Percentiles rank a stretch among this genome's conserved stretches.
These are phyloP conservation scores for Taphrina flavorubra DNA, from an alignment of 1,139 yeast genomes.

Conservation along the genomic window DNA sequence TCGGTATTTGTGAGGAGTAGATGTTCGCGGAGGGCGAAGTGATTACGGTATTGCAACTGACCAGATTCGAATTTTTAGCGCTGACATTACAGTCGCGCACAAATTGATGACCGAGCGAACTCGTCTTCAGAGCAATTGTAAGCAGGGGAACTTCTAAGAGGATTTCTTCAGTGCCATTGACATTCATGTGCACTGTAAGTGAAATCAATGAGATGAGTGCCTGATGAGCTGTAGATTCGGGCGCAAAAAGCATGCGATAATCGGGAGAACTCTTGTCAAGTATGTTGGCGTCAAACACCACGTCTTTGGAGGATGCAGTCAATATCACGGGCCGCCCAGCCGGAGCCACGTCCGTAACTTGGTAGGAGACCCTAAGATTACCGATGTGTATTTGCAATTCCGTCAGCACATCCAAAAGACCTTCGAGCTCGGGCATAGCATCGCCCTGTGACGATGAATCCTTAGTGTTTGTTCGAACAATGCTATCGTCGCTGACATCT, in stretches of 20 bases:
- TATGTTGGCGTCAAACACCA: slow-evolving; percentile 53
- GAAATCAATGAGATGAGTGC: slow-evolving; percentile 54
- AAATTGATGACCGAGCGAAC: slow-evolving; percentile 52
- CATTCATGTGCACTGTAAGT: slow-evolving; percentile 51
- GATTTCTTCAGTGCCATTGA: slow-evolving; percentile 51
- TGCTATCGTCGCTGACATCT: background rate
- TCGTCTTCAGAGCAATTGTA: slow-evolving; percentile 52
- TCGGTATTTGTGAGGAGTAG: slow-evolving; percentile 17
- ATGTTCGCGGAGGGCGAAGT: slow-evolving; percentile 53
- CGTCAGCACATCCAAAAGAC: slow-evolving; percentile 42
- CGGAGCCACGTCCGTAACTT: slow-evolving; percentile 29
- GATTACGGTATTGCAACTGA: slow-evolving; percentile 52
- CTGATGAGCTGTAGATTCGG: slow-evolving; percentile 54
- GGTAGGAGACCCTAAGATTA: slow-evolving; percentile 40
- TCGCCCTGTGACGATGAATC: background rate
- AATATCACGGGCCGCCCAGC: slow-evolving; percentile 44
- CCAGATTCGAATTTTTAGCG: slow-evolving; percentile 45
- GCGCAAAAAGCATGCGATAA: slow-evolving; percentile 52
- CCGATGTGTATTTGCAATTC: slow-evolving; percentile 46
- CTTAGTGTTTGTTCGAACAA: slow-evolving; percentile 6
- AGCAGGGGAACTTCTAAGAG: slow-evolving; percentile 54
- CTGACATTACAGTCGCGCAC: slow-evolving; percentile 46
- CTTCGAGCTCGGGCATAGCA: background rate
- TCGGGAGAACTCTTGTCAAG: slow-evolving; percentile 54
- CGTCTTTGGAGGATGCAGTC: slow-evolving; percentile 52